Conservation (phyloP, 352 stramenopile species). For the Phytophthora kernoviae region DNA sequence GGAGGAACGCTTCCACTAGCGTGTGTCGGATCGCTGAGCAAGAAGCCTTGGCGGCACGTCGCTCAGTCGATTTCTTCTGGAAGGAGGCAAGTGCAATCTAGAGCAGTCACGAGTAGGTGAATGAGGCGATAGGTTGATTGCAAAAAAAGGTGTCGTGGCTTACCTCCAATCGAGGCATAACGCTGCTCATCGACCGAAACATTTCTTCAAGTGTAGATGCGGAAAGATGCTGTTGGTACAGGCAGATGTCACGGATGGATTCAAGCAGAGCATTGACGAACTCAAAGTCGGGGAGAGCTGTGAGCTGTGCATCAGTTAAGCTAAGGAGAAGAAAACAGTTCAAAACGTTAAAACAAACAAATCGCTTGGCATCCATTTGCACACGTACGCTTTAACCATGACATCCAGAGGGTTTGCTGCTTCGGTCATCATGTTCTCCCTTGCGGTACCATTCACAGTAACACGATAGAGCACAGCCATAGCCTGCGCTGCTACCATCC, state of each 20-base stretch:
- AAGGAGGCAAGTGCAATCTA: slow-evolving; percentile 29
- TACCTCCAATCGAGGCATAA: slow-evolving; percentile 73
- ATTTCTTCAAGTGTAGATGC: slow-evolving; percentile 30
- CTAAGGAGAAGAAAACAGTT: slow-evolving; percentile 31
- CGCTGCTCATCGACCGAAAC: slow-evolving; percentile 41
- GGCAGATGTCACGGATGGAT: slow-evolving; percentile 55
- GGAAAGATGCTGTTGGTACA: slow-evolving; percentile 42
- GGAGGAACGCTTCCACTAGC: slow-evolving; percentile 68
- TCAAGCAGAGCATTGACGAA: slow-evolving; percentile 57
- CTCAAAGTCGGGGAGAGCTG: slow-evolving; percentile 56
- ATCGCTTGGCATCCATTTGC: no score
- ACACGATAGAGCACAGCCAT: slow-evolving; percentile 44
- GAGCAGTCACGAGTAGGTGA: slow-evolving; percentile 3
- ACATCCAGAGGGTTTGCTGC: slow-evolving; percentile 29
- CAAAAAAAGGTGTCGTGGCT: neutral
- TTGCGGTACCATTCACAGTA: slow-evolving; percentile 19
- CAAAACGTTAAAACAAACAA: no score
- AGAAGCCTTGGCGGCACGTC: slow-evolving; percentile 47
- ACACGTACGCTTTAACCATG: slow-evolving; percentile 38
- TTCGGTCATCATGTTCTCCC: slow-evolving; percentile 23
- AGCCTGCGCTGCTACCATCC: slow-evolving; percentile 43
- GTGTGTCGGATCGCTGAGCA: slow-evolving; percentile 65
- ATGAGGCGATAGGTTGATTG: neutral
- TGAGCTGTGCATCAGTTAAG: slow-evolving; percentile 41
- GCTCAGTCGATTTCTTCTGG: slow-evolving; percentile 37